phyloP scores from a whole-genome alignment of 1,139 yeast genomes.

The Lipomyces yarrowii region DNA sequence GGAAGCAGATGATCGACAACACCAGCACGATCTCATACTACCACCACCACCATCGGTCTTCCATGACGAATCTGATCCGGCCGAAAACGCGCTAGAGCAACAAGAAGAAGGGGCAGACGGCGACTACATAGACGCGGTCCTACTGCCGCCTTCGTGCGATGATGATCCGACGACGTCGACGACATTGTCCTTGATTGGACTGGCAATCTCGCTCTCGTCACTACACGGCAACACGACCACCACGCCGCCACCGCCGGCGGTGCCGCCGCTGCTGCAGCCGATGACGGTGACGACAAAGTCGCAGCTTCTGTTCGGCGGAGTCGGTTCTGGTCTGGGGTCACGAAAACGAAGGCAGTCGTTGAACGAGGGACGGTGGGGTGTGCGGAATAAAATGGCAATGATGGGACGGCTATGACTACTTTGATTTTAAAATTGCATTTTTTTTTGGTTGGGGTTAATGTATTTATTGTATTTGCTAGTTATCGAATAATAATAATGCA shows the following conservation, averaged over 20 bases:
- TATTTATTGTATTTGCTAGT: neutral
- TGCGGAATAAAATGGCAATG: neutral
- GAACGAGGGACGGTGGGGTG: neutral
- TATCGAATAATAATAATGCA: neutral
- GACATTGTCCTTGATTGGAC: neutral
- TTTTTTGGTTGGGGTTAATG: no score
- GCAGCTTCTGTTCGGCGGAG: neutral
- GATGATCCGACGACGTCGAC: neutral
- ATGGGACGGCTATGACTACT: neutral
- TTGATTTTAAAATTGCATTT: no score
- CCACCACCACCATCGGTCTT: no score
- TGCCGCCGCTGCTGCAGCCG: no score
- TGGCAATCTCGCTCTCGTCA: neutral
- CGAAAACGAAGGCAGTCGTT: neutral
- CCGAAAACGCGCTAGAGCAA: neutral
- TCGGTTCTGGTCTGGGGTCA: neutral
- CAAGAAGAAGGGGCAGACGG: neutral
- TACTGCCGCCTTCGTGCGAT: slow-evolving; percentile 7
- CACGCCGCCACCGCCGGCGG: neutral
- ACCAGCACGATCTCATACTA: no score
- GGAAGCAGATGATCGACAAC: no score
- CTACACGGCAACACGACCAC: neutral
- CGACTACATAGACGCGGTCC: slow-evolving; percentile 2
- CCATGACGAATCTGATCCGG: no score
- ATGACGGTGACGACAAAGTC: neutral